Conservation (phyloP, 768 basidiomycete genomes). For the Lentinula sp. region DNA sequence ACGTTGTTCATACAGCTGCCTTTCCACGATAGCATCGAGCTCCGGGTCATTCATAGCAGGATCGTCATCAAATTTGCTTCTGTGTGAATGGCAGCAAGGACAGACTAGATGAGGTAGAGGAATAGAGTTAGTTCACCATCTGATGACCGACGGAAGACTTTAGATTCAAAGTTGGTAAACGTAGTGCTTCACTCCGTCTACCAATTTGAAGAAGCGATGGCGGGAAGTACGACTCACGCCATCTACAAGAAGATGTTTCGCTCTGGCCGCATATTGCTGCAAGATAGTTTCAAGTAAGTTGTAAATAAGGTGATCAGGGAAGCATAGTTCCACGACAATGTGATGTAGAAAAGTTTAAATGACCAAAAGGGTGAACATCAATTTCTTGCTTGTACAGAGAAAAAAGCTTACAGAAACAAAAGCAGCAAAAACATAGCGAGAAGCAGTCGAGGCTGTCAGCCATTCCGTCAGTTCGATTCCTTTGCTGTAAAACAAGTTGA, state of each 20-base stretch:
- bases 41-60: neutral
- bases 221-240: neutral
- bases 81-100: neutral
- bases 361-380: neutral
- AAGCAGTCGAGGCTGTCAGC: slow-evolving; percentile 1
- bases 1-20: slow-evolving; percentile 1
- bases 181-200: too few relatives aligned
- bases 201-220: neutral
- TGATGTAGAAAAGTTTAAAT: neutral
- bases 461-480: neutral
- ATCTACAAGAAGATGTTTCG: slow-evolving; percentile 1
- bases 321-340: neutral
- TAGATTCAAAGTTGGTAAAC: too few relatives aligned
- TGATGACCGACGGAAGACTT: neutral
- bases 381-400: neutral
- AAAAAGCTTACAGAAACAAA: neutral
- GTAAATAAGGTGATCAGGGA: neutral
- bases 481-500: neutral
- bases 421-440: slow-evolving; percentile 3
- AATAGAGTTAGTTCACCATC: neutral
- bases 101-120: neutral
- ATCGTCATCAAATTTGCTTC: neutral
- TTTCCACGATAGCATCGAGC: neutral
- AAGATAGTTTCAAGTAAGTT: neutral
- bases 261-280: slow-evolving; percentile 3